Conservation (phyloP, 2,329 filamentous ascomycete species). For the Dryadomyces quercus-mongolicae region DNA sequence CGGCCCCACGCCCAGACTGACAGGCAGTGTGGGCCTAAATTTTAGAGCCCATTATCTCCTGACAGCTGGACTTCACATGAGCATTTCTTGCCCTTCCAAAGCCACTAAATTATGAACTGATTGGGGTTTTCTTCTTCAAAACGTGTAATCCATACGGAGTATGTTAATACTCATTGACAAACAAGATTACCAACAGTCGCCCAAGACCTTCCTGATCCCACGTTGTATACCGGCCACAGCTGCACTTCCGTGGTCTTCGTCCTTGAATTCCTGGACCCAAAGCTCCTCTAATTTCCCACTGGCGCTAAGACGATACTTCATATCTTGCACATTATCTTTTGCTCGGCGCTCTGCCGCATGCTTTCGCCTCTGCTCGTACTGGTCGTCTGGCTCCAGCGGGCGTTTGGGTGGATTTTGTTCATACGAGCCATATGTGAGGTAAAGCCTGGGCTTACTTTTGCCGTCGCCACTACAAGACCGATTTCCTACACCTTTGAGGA, state of each 20-base stretch:
- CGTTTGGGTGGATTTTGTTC: conserved; percentile 3
- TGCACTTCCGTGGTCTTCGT: conserved; percentile 8
- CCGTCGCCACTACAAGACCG: background rate
- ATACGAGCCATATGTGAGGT: conserved; percentile 5
- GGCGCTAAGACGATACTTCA: conserved; percentile 1
- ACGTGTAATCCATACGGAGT: too few relatives aligned
- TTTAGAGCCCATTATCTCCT: background rate
- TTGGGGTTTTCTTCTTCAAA: background rate
- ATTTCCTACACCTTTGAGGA: background rate
- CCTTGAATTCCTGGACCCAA: conserved; percentile 5
- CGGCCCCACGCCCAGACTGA: too few relatives aligned
- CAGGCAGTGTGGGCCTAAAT: background rate
- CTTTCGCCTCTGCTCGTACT: background rate
- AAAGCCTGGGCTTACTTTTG: conserved; percentile 2
- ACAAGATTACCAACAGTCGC: background rate
- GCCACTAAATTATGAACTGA: background rate
- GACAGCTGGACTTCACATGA: background rate
- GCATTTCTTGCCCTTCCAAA: background rate
- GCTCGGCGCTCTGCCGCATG: background rate
- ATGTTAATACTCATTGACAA: too few relatives aligned
- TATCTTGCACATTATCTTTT: conserved; percentile 1
- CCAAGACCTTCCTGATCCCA: conserved; percentile 4
- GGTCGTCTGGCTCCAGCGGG: conserved; percentile 5
- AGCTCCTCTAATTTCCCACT: conserved; percentile 1
- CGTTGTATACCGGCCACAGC: conserved; percentile 5